Percentiles rank a stretch among this genome's conserved stretches.
Conservation (phyloP, 176 grass and related monocot genomes). For the Aegilops tauschii region DNA sequence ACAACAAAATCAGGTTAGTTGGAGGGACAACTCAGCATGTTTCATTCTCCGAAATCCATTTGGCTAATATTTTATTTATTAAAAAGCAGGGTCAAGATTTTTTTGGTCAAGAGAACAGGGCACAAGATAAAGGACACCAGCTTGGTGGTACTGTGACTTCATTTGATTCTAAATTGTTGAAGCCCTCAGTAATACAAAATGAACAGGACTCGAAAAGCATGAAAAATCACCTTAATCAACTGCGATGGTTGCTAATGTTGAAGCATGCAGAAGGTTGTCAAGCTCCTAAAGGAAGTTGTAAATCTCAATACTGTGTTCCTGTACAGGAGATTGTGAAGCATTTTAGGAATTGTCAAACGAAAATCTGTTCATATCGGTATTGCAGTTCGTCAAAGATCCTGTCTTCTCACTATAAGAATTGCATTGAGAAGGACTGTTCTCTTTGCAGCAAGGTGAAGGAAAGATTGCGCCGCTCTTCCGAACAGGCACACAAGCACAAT, state of each 20-base stretch:
- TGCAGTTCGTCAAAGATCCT: conserved; percentile 55
- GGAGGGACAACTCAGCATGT: background rate
- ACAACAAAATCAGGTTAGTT: background rate
- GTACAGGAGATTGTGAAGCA: conserved; percentile 48
- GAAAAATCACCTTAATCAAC: conserved; percentile 24
- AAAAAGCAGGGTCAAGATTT: conserved; percentile 36
- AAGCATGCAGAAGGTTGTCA: conserved; percentile 61
- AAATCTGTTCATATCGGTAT: conserved; percentile 40
- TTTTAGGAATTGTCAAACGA: conserved; percentile 46
- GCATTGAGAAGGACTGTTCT: conserved; percentile 46
- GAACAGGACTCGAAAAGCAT: conserved; percentile 21
- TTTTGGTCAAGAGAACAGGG: conserved; percentile 36
- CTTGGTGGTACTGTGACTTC: conserved; percentile 26
- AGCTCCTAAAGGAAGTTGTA: conserved; percentile 45
- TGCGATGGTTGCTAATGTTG: conserved; percentile 46
- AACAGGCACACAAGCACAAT: conserved; percentile 30
- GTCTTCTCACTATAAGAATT: conserved; percentile 54
- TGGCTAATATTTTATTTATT: conserved; percentile 29
- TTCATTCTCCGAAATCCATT: background rate
- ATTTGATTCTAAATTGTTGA: conserved; percentile 2
- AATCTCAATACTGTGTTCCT: conserved; percentile 37
- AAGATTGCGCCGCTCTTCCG: conserved; percentile 29
- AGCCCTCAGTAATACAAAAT: conserved; percentile 18
- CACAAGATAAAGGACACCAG: conserved; percentile 32
- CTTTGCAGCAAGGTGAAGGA: conserved; percentile 52